These are phyloP conservation scores for Avena atlantica DNA, from an alignment of 176 grass and related monocot genomes.

Conservation along the genomic window DNA sequence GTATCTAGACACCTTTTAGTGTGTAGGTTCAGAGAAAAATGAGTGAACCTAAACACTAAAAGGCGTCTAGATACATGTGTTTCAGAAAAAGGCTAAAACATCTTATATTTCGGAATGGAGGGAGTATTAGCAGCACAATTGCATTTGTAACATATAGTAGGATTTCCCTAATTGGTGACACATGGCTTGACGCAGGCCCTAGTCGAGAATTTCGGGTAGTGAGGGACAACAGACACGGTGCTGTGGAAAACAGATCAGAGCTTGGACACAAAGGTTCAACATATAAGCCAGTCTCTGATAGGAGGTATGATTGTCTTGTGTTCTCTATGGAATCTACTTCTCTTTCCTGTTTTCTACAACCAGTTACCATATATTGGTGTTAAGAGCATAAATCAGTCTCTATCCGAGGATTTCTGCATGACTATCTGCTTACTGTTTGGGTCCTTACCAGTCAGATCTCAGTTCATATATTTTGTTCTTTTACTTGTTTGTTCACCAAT, in stretches of 20 bases:
- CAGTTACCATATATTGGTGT: background rate
- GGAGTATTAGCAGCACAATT: background rate
- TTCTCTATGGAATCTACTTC: slow-evolving; percentile 7
- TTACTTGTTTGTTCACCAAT: slow-evolving; percentile 6
- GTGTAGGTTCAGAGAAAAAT: too few relatives aligned
- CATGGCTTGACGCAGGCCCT: slow-evolving; percentile 57
- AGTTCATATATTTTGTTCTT: background rate
- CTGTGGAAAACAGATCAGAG: slow-evolving; percentile 44
- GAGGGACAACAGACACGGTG: slow-evolving; percentile 71
- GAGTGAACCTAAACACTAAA: too few relatives aligned
- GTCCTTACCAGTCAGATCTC: background rate
- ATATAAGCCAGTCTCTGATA: slow-evolving; percentile 49
- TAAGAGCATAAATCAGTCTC: background rate
- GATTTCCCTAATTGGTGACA: slow-evolving; percentile 20
- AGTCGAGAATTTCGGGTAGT: slow-evolving; percentile 72
- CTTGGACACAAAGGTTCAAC: slow-evolving; percentile 41
- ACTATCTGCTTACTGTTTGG: background rate
- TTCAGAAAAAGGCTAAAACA: too few relatives aligned
- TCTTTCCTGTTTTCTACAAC: background rate
- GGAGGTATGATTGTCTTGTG: slow-evolving; percentile 49
- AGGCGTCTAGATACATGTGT: too few relatives aligned
- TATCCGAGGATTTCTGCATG: background rate
- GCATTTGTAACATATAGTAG: background rate
- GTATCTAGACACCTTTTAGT: too few relatives aligned
- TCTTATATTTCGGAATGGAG: too few relatives aligned